Conservation (phyloP, 2,329 filamentous ascomycete genomes). For the Xenoacremonium recifei region DNA sequence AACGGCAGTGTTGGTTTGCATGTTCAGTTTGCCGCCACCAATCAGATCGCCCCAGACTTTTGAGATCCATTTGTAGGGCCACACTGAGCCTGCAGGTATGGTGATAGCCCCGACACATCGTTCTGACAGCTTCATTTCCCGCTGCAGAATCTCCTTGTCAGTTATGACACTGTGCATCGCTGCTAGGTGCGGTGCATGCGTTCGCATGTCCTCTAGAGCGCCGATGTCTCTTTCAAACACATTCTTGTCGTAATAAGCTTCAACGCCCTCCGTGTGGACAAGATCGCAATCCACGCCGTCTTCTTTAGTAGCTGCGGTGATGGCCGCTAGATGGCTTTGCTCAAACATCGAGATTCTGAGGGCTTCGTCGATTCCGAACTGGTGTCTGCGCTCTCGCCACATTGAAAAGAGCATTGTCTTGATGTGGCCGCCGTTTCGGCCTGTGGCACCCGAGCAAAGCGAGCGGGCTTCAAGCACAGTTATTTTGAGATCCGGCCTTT, state of each 20-base stretch:
- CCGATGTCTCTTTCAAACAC: conserved; percentile 13
- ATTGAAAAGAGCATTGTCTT: conserved; percentile 15
- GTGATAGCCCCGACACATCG: conserved; percentile 10
- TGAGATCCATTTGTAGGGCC: conserved; percentile 23
- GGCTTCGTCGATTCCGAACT: conserved; percentile 23
- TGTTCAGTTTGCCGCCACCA: conserved; percentile 8
- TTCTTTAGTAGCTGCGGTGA: conserved; percentile 15
- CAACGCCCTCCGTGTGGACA: conserved; percentile 3
- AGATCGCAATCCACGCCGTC: conserved; percentile 19
- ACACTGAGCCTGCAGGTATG: conserved; percentile 17
- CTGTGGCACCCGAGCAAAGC: conserved; percentile 34
- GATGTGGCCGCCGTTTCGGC: conserved; percentile 35
- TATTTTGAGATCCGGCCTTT: conserved; percentile 21
- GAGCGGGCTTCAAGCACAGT: conserved; percentile 34
- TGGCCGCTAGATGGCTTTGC: conserved; percentile 17
- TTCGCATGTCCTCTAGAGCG: conserved; percentile 14
- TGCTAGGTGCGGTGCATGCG: conserved; percentile 10
- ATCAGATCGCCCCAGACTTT: conserved; percentile 8
- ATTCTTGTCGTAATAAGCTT: conserved; percentile 9
- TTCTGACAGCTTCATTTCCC: conserved; percentile 6
- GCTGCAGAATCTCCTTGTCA: conserved; percentile 5
- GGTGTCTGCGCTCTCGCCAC: conserved; percentile 8
- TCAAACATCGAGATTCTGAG: conserved; percentile 22
- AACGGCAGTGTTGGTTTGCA: conserved; percentile 22
- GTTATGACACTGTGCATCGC: conserved; percentile 9